Base-by-base conservation (phyloP, 1,284 basidiomycete genomes). In the Neolentinus lepideus region DNA sequence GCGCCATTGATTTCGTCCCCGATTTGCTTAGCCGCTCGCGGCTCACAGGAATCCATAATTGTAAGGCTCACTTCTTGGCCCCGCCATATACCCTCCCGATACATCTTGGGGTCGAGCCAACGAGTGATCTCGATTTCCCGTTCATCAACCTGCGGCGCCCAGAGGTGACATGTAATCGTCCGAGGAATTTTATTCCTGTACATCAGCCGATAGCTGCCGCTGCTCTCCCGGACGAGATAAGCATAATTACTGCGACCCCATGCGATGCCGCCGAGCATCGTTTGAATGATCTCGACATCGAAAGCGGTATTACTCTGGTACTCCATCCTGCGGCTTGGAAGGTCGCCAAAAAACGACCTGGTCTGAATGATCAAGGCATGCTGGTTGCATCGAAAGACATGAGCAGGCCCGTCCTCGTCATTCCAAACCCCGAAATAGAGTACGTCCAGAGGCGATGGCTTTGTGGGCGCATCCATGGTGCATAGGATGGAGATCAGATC, bases 381-480 rank as follows among this genome's bases (percentile, higher is more conserved):
- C 14, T 22, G 16, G 14, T 50, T 26, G 22, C 24, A 29, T 3
- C 22, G 22, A 21, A 50, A 29, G 3, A 26, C 22, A 50, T 50
- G 47, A 50, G 24, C 24, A 50, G 47, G 22, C 47, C 47, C 47
- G 24, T 50, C 47, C 22, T 26, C 14, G 22, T 25, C 47, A n/a
- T 50, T 29, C 14, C 16, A 29, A n/a, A 50, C 27, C 47, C 47
- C 47, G 22, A 50, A 25, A 29, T 26, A 29, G n/a, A 50, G 21
- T 12, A 50, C 47, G 11, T 50, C 47, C 6, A 16, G 22, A 16
- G 47, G 47, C 47, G 47, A 50, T 50, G 47, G 47, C 22, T 50
- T 50, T 50, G 47, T 50, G 47, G 47, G 47, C 47, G 47, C 47
- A 22, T 43, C 38, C 38, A 43, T 43, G 38, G 38, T 31, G 29